phyloP scores from a whole-genome alignment of 441 rosid genomes.

The Isatis lusitanica region DNA sequence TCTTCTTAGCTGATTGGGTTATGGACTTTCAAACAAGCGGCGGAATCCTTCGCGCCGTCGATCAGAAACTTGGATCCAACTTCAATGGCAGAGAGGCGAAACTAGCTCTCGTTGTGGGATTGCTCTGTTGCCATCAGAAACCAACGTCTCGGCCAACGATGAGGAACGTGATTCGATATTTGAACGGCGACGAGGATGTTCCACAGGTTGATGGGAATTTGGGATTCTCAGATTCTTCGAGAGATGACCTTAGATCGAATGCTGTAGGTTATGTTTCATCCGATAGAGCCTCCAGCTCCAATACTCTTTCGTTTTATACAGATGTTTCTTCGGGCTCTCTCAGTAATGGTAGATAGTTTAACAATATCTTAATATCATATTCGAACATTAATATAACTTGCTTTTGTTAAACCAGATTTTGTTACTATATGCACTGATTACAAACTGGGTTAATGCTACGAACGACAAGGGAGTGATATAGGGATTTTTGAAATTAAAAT shows the following conservation, averaged over 20 bases:
- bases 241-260: not conserved
- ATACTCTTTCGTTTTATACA: not conserved
- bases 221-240: not conserved
- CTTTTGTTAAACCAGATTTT: too few species aligned
- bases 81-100: conserved; percentile 38
- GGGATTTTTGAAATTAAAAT: too few species aligned
- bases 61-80: conserved; percentile 36
- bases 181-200: conserved; percentile 34
- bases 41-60: conserved; percentile 33
- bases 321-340: not conserved
- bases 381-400: not conserved
- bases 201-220: not conserved
- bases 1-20: conserved; percentile 43
- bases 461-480: too few species aligned
- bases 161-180: conserved; percentile 37
- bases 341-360: not conserved
- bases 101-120: conserved; percentile 42
- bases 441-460: too few species aligned
- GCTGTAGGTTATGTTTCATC: not conserved
- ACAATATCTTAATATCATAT: not conserved
- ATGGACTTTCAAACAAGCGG: conserved; percentile 34
- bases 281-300: conserved; percentile 5
- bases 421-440: too few species aligned
- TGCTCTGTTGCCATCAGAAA: conserved; percentile 39
- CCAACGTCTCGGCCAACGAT: conserved; percentile 41